phyloP scores from a whole-genome alignment of 1,139 yeast genomes.

The Sugiyamaella paludigena region DNA sequence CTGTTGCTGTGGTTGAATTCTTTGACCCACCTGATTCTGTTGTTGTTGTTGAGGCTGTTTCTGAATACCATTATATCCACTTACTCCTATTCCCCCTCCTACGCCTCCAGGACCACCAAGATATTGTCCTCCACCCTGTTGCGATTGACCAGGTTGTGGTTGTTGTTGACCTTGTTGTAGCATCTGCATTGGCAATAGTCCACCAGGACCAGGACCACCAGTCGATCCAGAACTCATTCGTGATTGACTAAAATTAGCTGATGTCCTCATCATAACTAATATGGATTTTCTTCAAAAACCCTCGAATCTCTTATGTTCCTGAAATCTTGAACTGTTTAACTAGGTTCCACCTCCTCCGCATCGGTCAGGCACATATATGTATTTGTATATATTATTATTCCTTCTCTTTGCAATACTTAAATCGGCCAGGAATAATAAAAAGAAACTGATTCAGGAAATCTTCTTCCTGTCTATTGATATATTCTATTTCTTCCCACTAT shows the following conservation, averaged over 20 bases:
- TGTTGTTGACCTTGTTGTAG: slow-evolving; percentile 4
- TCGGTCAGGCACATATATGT: background rate
- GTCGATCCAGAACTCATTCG: background rate
- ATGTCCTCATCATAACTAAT: slow-evolving; percentile 7
- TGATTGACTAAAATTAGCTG: slow-evolving; percentile 2
- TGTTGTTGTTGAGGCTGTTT: background rate
- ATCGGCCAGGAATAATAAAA: background rate
- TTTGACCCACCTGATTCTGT: no score
- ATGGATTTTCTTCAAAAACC: no score
- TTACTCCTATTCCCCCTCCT: no score
- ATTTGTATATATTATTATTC: background rate
- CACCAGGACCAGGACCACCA: slow-evolving; percentile 5
- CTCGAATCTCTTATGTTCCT: background rate
- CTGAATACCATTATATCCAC: background rate
- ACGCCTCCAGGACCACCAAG: no score
- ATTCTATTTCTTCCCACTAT: no score
- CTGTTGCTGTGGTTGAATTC: slow-evolving; percentile 3
- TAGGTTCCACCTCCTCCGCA: background rate
- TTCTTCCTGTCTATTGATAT: background rate
- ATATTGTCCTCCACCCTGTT: no score
- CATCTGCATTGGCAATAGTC: slow-evolving; percentile 8
- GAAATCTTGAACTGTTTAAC: background rate
- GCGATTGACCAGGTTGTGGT: no score
- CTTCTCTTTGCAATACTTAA: background rate
- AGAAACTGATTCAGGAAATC: background rate